These are phyloP conservation scores for Gaeumannomyces tritici DNA, from an alignment of 2,329 filamentous ascomycete genomes.

Conservation along the genomic window DNA sequence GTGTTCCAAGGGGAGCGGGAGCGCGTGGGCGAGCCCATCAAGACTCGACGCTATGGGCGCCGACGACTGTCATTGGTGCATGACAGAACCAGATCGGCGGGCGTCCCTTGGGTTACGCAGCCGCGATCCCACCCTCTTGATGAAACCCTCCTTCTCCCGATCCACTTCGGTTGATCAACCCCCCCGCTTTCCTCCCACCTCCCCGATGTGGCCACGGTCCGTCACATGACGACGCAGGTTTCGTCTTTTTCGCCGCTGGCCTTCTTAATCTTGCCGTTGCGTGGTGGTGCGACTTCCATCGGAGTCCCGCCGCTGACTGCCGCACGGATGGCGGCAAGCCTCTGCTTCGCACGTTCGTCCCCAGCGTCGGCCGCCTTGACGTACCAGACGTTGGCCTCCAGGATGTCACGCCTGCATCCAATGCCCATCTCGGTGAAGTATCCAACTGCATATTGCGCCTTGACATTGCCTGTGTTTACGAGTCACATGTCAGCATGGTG, in stretches of 20 bases:
- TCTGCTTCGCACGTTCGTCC: conserved; percentile 79
- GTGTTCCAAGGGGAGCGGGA: not conserved
- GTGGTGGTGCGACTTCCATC: conserved; percentile 46
- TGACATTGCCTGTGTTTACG: conserved; percentile 44
- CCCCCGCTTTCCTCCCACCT: not conserved
- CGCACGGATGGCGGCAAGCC: conserved; percentile 76
- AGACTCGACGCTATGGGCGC: not conserved
- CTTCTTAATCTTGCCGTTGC: conserved; percentile 42
- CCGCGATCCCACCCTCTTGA: not conserved
- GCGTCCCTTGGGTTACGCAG: not conserved
- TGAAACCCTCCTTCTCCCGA: not conserved
- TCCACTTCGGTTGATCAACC: not conserved
- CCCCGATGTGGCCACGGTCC: not conserved
- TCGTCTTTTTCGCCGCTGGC: conserved; percentile 31
- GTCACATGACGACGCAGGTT: conserved; percentile 50
- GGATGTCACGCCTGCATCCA: conserved; percentile 83
- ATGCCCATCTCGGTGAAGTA: conserved; percentile 99
- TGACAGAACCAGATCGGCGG: not conserved
- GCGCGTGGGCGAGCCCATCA: not conserved
- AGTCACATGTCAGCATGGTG: conserved; percentile 7
- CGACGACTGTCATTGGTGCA: not conserved
- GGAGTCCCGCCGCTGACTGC: conserved; percentile 57
- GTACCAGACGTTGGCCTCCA: conserved; percentile 98
- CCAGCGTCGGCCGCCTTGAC: conserved; percentile 89
- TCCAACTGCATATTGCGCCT: conserved; percentile 87